Evolutionary conservation across 139 green algal genomes (phyloP), one percentile per base, ranked within the genome.

Genomic region (Coelastrella sp.): DNA sequence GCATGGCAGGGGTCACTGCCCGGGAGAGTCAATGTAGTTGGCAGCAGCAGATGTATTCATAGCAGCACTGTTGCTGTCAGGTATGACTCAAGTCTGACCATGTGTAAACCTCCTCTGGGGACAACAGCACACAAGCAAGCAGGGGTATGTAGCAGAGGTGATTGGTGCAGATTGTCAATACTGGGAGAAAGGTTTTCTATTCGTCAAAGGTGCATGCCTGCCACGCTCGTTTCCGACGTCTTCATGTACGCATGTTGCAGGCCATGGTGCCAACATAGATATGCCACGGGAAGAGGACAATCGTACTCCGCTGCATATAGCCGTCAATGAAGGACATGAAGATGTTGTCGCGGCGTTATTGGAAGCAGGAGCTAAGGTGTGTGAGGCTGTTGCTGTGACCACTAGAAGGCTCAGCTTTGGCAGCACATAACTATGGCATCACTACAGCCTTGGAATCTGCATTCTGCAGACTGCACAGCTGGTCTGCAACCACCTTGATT

Each of bases 201-300:
- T n/a, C n/a, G n/a, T n/a, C n/a, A n/a, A n/a, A n/a, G n/a, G n/a
- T n/a, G n/a, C n/a, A n/a, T n/a, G n/a, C n/a, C n/a, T n/a, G n/a
- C n/a, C n/a, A n/a, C n/a, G n/a, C n/a, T n/a, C n/a, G n/a, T n/a
- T n/a, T n/a, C n/a, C n/a, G n/a, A n/a, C n/a, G n/a, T n/a, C n/a
- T n/a, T n/a, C n/a, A n/a, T n/a, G n/a, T n/a, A n/a, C n/a, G n/a
- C n/a, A n/a, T 30, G 3, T 34, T 79, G 66, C 53, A 79, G 69
- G 37, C 25, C 43, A 72, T 37, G 82, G 82, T 48, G 82, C 82
- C 53, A 68, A 87, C 82, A 75, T 87, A 5, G 57, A 87, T 41
- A 60, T 87, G 71, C 82, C 82, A 3, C 69, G 82, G 5, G 82
- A 87, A 41, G 82, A 87, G 53, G 82, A 87, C 69, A 82, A 79